Percentiles rank a stretch among this genome's conserved stretches.
Evolutionary conservation across 192 early-diverging fungal species (phyloP).

Genomic region (Diversispora epigaea): DNA sequence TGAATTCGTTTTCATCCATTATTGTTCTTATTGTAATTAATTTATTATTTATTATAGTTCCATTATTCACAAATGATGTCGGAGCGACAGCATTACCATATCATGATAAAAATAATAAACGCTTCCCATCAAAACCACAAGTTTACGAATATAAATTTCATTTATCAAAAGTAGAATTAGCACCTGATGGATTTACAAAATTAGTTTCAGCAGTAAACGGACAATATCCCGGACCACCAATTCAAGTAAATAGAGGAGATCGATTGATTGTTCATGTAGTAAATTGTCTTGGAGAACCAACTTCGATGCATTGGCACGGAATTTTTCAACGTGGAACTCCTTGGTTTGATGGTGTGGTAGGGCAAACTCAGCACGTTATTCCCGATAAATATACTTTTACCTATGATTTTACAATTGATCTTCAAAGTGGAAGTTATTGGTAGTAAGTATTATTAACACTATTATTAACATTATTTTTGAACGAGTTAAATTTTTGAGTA

Average conservation of each 20-base stretch:
- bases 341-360: constrained; percentile 11
- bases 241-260: constrained; percentile 50
- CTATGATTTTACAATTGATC: constrained; percentile 38
- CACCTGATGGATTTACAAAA: constrained; percentile 42
- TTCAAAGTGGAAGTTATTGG: constrained; percentile 50
- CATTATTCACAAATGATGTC: too few species aligned
- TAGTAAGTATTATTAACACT: constrained; percentile 19
- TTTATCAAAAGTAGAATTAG: constrained; percentile 25
- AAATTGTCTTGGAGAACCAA: constrained; percentile 18
- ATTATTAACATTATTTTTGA: background rate
- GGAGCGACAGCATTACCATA: too few species aligned
- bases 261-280: constrained; percentile 44
- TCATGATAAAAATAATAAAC: too few species aligned
- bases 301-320: constrained; percentile 13
- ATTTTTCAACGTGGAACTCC: constrained; percentile 25
- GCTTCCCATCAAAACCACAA: too few species aligned
- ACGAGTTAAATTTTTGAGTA: too few species aligned
- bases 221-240: constrained; percentile 55
- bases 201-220: constrained; percentile 44
- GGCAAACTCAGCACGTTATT: constrained; percentile 37
- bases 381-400: constrained; percentile 37
- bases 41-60: too few species aligned
- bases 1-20: too few species aligned
- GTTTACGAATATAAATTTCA: too few species aligned
- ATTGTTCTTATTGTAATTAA: too few species aligned